A percentile compares a stretch with the other conserved stretches of the same genome.
These are phyloP conservation scores for Anethum foeniculum DNA, from an alignment of 140 eudicot species.

Conservation along the genomic window DNA sequence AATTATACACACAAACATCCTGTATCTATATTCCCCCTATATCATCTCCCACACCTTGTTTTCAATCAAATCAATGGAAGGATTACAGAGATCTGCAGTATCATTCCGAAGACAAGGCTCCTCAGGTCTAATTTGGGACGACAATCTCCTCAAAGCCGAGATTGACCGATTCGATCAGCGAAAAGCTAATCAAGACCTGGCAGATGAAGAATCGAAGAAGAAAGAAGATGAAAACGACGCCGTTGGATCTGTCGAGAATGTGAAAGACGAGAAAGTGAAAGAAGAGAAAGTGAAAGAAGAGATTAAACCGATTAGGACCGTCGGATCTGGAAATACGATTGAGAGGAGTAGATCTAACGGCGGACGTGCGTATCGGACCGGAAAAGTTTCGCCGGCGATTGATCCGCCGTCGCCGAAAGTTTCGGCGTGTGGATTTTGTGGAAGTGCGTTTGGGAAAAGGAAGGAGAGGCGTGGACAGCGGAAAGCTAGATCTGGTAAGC, in stretches of 20 bases:
- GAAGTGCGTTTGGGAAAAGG: constrained; percentile 35
- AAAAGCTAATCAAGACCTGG: constrained; percentile 13
- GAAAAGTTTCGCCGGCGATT: constrained; percentile 31
- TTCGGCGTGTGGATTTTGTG: constrained; percentile 57
- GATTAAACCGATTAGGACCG: constrained; percentile 7
- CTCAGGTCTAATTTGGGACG: constrained; percentile 74
- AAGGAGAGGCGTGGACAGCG: constrained; percentile 15
- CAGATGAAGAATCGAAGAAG: not conserved
- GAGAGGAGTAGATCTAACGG: constrained; percentile 49
- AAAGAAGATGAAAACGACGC: constrained; percentile 7
- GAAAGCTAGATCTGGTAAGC: constrained; percentile 26
- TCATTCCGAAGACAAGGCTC: constrained; percentile 77
- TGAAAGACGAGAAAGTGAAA: not conserved
- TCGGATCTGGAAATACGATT: constrained; percentile 21
- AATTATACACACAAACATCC: not conserved
- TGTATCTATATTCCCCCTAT: not conserved
- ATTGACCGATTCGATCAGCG: constrained; percentile 2
- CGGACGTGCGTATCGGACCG: constrained; percentile 26
- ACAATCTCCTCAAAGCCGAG: constrained; percentile 27
- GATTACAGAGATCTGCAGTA: constrained; percentile 60
- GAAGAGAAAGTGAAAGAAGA: constrained; percentile 2
- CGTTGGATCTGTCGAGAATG: not conserved
- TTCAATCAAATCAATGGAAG: constrained; percentile 27
- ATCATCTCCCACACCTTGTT: not conserved
- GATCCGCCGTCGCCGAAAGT: constrained; percentile 73